Evolutionary conservation across 306 rosid genomes (phyloP), one percentile per base, ranked within the genome.

Genomic region (Corylus avellana): DNA sequence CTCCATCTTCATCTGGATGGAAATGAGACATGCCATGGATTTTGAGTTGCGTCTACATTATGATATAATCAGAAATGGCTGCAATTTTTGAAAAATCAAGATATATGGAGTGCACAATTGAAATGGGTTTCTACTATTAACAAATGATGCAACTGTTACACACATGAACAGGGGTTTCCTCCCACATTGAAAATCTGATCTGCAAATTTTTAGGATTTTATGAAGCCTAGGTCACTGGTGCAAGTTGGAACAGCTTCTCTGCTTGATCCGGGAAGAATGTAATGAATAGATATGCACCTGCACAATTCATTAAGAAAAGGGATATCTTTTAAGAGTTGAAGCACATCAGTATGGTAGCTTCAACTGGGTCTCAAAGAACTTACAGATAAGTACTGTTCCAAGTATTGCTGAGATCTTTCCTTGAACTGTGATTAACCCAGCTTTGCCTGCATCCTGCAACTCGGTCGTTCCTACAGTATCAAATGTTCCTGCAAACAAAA

Each of bases 181-280:
- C 70, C 50, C 49, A 66, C 25, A 39, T 66, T 37, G 18, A 66
- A 37, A 66, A 17, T 66, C 42, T 62, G 13, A 66, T 32, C 71
- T 66, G 49, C 48, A 64, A 66, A 37, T 6, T 17, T 8, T 67
- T 6, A 17, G 75, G 53, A 8, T 46, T 74, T 56, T 7, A 27
- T 77, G 47, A 47, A 62, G 77, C 69, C 78, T 88, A 94, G 73
- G 91, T 77, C 69, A 84, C 27, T 17, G 95, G 91, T 74, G 72
- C 88, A 77, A 90, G 3, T 82, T 87, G 88, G 74, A 95, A 67
- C 74, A 95, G 67, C 87, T 92, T 91, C 91, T 95, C 98, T 22
- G 98, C 98, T 85, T 95, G 98, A 1, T 95, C 98, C 64, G 98
- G 98, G 84, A 95, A 95, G 87, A 95, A 87, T 57, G 98, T 95